Evolutionary conservation across 108 stramenopile species (phyloP), one percentile per base, ranked within the genome.

Genomic region (Skeletonema potamos): DNA sequence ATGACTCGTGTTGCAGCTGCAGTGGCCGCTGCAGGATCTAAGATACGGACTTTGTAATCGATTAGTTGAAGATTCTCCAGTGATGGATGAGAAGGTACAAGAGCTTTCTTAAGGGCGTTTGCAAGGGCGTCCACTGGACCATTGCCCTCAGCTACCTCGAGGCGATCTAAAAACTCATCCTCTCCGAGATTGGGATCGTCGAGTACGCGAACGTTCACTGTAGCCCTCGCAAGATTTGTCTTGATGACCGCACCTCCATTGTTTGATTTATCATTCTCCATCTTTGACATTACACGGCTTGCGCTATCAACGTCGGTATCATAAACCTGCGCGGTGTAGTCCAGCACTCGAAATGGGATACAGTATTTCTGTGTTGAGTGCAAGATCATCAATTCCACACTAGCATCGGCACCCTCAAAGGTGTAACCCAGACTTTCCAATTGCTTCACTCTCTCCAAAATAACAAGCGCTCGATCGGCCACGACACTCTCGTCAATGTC

Each of bases 21-120:
- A 15, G 97, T 96, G 7, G 93, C 95, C 20, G 87, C 84, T 56
- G 83, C 85, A 0, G 92, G 94, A 71, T 97, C 96, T 34, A 97
- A 68, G 64, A 97, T 97, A 27, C 96, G 92, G 17, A 97, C 97
- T 84, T 96, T 96, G 90, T 97, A 97, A 71, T 97, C 97, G 10
- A 89, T 80, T 36, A 97, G 73, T 58, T 89, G 86, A 1, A 97
- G 79, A 29, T 74, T 65, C 11, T 83, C 51, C 28, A 97, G 71
- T 26, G 41, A 65, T 1, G 97, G 96, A 62, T 95, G 92, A 28
- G 83, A 70, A 11, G 97, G 93, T 28, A 72, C 74, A 15, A 97
- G 78, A 3, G 93, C 95, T 41, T 84, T 76, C 64, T 84, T 88
- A 26, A 97, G 67, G 0, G 93, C 95, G 28, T 79, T 80, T 9